A percentile compares a stretch with the other conserved stretches of the same genome.
phyloP scores from a whole-genome alignment of 768 basidiomycete genomes.

The Crepidotus variabilis region DNA sequence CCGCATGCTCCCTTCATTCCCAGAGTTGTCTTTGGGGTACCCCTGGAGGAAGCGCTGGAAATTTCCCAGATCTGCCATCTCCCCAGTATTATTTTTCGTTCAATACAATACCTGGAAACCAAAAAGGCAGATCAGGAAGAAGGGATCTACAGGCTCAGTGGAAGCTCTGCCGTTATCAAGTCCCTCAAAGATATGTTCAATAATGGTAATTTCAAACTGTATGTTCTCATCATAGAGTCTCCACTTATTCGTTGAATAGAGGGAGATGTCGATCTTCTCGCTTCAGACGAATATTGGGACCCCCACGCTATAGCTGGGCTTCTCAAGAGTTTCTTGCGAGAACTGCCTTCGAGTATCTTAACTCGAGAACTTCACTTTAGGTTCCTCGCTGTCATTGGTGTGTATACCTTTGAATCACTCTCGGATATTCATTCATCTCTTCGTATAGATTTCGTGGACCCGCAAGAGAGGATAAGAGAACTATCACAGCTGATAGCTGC shows the following conservation, averaged over 20 bases:
- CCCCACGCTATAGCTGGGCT: constrained; percentile 96
- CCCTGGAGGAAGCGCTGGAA: constrained; percentile 82
- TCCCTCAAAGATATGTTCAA: constrained; percentile 92
- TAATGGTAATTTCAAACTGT: constrained; percentile 48
- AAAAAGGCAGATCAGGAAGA: constrained; percentile 96
- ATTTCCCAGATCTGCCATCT: constrained; percentile 87
- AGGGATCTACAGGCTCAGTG: constrained; percentile 94
- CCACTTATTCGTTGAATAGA: constrained; percentile 43
- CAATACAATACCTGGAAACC: constrained; percentile 91
- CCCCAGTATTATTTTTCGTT: constrained; percentile 92
- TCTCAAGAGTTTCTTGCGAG: constrained; percentile 89
- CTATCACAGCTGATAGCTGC: constrained; percentile 82
- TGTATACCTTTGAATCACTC: constrained; percentile 24
- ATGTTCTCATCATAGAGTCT: constrained; percentile 6
- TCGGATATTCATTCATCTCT: constrained; percentile 7
- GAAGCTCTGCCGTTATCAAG: constrained; percentile 94
- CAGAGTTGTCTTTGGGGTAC: constrained; percentile 85
- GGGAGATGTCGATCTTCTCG: constrained; percentile 91
- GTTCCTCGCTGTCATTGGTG: constrained; percentile 92
- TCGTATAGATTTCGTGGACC: constrained; percentile 76
- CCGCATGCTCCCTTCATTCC: constrained; percentile 38
- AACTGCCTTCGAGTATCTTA: constrained; percentile 88
- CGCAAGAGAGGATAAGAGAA: constrained; percentile 85
- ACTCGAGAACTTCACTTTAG: constrained; percentile 88
- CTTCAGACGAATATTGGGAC: constrained; percentile 92